Evolutionary conservation across 768 basidiomycete genomes (phyloP).

Genomic region (Arthromyces matolae): DNA sequence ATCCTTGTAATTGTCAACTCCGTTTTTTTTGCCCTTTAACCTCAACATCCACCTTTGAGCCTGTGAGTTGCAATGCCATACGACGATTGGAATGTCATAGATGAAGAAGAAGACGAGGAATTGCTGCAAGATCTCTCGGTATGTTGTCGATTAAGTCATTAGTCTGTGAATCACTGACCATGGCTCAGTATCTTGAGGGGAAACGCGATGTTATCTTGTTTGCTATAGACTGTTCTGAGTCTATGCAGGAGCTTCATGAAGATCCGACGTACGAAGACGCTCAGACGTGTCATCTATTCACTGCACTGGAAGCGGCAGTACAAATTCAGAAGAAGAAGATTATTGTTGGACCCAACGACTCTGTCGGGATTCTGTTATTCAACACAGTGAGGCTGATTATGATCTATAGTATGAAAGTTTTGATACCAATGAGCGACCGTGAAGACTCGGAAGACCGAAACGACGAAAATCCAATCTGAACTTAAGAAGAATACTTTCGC

Average conservation of each 20-base stretch:
- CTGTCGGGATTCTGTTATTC: slow-evolving; percentile 86
- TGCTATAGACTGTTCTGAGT: slow-evolving; percentile 89
- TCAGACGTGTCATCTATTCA: slow-evolving; percentile 72
- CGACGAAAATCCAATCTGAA: slow-evolving; percentile 37
- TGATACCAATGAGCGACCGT: slow-evolving; percentile 2
- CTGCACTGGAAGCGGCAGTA: slow-evolving; percentile 78
- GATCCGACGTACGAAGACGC: slow-evolving; percentile 62
- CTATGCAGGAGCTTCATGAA: slow-evolving; percentile 76
- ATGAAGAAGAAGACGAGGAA: slow-evolving; percentile 82
- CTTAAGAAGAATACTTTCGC: slow-evolving; percentile 69
- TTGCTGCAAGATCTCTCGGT: slow-evolving; percentile 70
- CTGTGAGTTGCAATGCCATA: too few species aligned
- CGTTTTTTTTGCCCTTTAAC: neutral
- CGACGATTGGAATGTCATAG: slow-evolving; percentile 77
- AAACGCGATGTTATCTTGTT: slow-evolving; percentile 90
- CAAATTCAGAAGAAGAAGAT: slow-evolving; percentile 90
- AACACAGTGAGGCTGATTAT: slow-evolving; percentile 67
- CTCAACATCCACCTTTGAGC: too few species aligned
- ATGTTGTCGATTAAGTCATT: slow-evolving; percentile 12
- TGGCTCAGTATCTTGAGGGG: slow-evolving; percentile 59
- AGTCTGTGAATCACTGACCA: neutral
- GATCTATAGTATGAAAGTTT: neutral
- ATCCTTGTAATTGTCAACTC: neutral
- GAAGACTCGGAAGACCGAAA: slow-evolving; percentile 41
- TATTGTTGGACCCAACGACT: slow-evolving; percentile 82